phyloP scores from a whole-genome alignment of 1,284 basidiomycete species.

The Puccinia novopanici region DNA sequence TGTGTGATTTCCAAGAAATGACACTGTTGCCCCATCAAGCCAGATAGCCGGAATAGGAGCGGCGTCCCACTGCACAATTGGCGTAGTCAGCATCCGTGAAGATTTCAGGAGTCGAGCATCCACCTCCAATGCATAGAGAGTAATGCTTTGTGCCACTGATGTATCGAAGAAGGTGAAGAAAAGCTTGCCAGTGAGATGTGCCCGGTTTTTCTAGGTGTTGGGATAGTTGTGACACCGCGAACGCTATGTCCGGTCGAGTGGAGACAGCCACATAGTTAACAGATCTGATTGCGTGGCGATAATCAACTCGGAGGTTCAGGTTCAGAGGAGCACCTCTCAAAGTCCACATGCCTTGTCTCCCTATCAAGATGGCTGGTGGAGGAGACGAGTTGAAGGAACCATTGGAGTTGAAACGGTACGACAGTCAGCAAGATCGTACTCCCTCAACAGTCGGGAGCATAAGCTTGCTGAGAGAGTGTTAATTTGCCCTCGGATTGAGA shows the following conservation, averaged over 20 bases:
- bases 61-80: background rate
- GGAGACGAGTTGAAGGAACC: background rate
- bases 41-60: background rate
- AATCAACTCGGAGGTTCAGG: background rate
- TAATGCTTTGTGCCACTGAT: background rate
- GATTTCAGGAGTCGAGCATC: background rate
- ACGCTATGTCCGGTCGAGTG: background rate
- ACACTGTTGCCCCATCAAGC: background rate
- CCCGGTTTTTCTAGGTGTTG: background rate
- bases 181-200: background rate
- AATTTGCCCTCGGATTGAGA: background rate
- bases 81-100: conserved; percentile 15
- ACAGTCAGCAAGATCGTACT: background rate
- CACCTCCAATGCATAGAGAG: background rate
- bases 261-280: background rate
- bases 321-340: no score
- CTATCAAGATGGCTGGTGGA: no score
- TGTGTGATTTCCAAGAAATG: conserved; percentile 13
- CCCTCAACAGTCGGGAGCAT: background rate
- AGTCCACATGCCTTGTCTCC: no score
- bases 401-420: background rate
- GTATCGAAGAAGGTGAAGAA: background rate
- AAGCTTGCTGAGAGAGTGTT: background rate
- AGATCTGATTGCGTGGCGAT: background rate
- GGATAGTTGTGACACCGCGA: background rate